Conservation (phyloP, 306 rosid genomes). For the Dalbergia cultrata region DNA sequence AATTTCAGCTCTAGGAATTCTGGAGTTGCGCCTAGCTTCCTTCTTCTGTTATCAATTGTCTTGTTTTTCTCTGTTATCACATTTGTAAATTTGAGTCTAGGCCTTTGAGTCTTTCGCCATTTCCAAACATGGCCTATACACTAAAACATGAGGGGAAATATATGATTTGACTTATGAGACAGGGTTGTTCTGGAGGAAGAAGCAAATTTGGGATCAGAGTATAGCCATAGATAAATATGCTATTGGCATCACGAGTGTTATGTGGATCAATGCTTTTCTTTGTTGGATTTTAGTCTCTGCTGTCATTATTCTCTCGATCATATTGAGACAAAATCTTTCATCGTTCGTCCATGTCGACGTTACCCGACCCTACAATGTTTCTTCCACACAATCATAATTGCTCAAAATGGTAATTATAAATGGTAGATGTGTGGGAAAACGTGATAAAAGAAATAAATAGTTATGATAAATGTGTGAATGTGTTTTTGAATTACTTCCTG, state of each 20-base stretch:
- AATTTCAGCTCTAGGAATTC: constrained; percentile 37
- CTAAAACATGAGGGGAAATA: neutral
- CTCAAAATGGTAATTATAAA: too few relatives aligned
- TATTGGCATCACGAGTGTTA: neutral
- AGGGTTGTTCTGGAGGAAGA: constrained; percentile 16
- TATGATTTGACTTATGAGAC: constrained; percentile 23
- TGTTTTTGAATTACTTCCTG: too few relatives aligned
- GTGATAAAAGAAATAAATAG: too few relatives aligned
- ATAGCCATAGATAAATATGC: neutral
- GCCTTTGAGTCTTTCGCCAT: neutral
- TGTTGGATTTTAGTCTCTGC: too few relatives aligned
- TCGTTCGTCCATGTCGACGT: neutral
- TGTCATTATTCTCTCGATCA: too few relatives aligned
- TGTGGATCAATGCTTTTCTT: neutral
- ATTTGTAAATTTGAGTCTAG: constrained; percentile 52
- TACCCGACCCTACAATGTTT: too few relatives aligned
- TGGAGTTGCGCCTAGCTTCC: constrained; percentile 47
- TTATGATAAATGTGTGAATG: too few relatives aligned
- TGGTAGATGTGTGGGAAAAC: too few relatives aligned
- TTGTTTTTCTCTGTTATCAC: neutral
- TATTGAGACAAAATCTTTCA: too few relatives aligned
- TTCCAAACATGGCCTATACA: constrained; percentile 17
- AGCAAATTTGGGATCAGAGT: constrained; percentile 33
- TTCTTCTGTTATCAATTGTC: constrained; percentile 28
- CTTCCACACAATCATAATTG: too few relatives aligned